Evolutionary conservation across 2,329 filamentous ascomycete genomes (phyloP), one percentile per base, ranked within the genome.

Genomic region (Beauveria bassiana): DNA sequence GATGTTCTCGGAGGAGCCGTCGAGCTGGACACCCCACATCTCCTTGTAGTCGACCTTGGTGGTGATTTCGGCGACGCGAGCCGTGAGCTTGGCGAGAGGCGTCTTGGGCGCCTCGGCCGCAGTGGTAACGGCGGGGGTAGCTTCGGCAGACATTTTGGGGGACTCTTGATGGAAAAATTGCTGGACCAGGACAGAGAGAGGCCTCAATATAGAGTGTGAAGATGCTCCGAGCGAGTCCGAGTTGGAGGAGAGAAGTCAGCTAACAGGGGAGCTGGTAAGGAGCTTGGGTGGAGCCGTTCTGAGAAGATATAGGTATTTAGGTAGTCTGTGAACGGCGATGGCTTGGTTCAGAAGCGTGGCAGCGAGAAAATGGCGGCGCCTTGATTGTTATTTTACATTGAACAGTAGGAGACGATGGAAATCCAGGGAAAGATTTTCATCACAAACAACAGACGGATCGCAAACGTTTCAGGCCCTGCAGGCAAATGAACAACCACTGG

Each of bases 11-110:
- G 76, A 73, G 22, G 76, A 75, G 62, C 78, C 74, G 16, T 74
- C 74, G 50, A 97, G 84, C 38, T 82, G 78, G 59, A 97, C 86
- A 54, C 93, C 93, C 86, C 93, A 98, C 81, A 97, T 90, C 79
- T 97, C 92, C 57, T 77, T 77, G 74, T 96, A 82, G 18, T 76
- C 80, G 57, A 83, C 77, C 63, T 80, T 78, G 54, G 77, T 75
- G 63, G 86, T 74, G 63, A 92, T 82, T 7, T 78, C 73, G 6
- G 82, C 75, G 40, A 93, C 79, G 34, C 79, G 78, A 10, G 78
- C 77, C 64, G 85, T 82, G 65, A 92, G 79, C 64, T 82, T 77
- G 57, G 74, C 72, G 40, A 90, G 77, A 14, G 78, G 68, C 16
- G 72, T 74, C 64, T 73, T 53, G 31, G 66, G 63, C 34, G 50